A percentile compares a stretch with the other conserved stretches of the same genome.
These are phyloP conservation scores for Fraxinus paxiana DNA, from an alignment of 305 asterid species.

Conservation along the genomic window DNA sequence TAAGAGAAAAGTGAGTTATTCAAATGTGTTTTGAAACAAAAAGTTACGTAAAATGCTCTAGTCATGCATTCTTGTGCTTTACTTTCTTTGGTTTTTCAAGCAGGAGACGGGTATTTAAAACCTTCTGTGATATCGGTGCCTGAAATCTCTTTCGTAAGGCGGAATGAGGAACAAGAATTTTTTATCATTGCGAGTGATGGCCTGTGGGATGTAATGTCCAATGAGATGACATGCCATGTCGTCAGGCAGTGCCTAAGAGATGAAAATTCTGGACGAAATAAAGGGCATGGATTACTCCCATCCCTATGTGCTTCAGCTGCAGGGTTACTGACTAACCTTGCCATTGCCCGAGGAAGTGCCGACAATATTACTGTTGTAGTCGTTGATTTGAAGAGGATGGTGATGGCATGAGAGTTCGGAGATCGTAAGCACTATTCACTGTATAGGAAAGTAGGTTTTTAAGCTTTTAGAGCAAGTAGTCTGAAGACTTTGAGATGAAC, in stretches of 20 bases:
- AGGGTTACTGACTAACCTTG: conserved; percentile 41
- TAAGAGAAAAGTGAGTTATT: background rate
- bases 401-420: background rate
- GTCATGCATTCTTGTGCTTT: background rate
- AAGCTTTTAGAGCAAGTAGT: background rate
- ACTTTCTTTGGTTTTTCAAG: background rate
- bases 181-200: conserved; percentile 57
- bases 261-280: conserved; percentile 2
- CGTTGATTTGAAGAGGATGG: conserved; percentile 37
- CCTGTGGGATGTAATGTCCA: conserved; percentile 49
- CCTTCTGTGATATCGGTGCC: conserved; percentile 46
- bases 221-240: conserved; percentile 32
- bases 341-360: conserved; percentile 31
- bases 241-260: conserved; percentile 30
- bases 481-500: background rate
- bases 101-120: conserved; percentile 47
- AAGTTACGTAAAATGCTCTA: background rate
- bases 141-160: conserved; percentile 35
- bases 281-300: conserved; percentile 3
- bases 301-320: conserved; percentile 43
- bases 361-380: conserved; percentile 49
- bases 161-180: conserved; percentile 43
- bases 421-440: background rate
- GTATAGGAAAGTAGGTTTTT: background rate
- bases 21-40: background rate